These are phyloP conservation scores for Debaryomyces psychrophilus DNA, from an alignment of 1,139 yeast genomes.

Conservation along the genomic window DNA sequence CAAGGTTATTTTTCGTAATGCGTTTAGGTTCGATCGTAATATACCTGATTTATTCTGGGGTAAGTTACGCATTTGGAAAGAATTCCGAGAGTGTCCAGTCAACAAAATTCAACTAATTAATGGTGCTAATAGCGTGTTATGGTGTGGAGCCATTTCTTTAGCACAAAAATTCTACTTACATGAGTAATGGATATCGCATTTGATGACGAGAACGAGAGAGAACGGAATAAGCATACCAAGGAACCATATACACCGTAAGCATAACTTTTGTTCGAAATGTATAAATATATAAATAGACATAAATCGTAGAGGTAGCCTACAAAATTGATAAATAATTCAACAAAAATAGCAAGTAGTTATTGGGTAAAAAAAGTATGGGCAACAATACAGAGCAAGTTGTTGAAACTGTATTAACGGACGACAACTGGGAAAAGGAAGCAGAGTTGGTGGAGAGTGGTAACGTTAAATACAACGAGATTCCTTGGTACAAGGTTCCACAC, in stretches of 20 bases:
- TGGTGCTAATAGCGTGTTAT: not conserved
- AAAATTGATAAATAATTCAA: not conserved
- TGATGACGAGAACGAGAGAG: not conserved
- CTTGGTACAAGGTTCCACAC: constrained; percentile 33
- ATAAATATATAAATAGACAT: not conserved
- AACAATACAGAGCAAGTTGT: not conserved
- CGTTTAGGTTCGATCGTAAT: not conserved
- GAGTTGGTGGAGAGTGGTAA: not conserved
- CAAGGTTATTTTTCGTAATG: not conserved
- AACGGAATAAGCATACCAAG: not conserved
- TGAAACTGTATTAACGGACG: not conserved
- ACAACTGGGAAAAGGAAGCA: not conserved
- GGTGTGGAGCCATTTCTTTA: not conserved
- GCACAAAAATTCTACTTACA: not conserved
- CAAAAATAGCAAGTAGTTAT: not conserved
- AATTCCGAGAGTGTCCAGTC: not conserved
- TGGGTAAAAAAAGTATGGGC: not conserved
- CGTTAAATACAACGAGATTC: constrained; percentile 3
- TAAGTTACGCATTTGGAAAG: not conserved
- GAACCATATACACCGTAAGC: not conserved
- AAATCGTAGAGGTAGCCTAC: not conserved
- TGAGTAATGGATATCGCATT: not conserved
- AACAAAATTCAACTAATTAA: not conserved
- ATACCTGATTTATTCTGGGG: not conserved
- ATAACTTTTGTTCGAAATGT: not conserved